Base-by-base conservation (phyloP, 2,329 filamentous ascomycete genomes). In the Magnaporthiopsis incrustans region DNA sequence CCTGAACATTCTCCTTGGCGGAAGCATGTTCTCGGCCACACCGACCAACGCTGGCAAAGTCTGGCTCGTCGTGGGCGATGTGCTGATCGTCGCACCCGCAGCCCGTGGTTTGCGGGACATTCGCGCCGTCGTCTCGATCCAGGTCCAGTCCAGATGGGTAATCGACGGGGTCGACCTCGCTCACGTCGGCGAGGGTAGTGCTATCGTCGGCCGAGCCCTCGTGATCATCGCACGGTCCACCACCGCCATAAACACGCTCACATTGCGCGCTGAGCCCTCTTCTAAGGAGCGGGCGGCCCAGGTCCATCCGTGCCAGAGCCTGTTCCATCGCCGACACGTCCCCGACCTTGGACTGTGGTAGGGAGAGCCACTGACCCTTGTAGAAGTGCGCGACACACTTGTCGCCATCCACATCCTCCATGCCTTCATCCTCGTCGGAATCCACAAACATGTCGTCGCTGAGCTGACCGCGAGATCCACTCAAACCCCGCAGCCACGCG, bases 281-380 rank as follows among this genome's bases (percentile, higher is more conserved):
- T 11, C 44, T 11, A 53, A 53, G 44, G n/a, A 53, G 44, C 44
- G 44, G 44, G 44, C 44, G 44, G 18, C 18, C 22, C 22, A 53
- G 18, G 10, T n/a, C n/a, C 44, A 53, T 58, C 10, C 25, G 57
- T 8, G 57, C 57, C 57, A 58, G 57, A 18, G 18, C 57, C n/a
- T 58, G n/a, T 26, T 58, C 60, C 26, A 26, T 61, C 35, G 57
- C 57, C 25, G 25, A 6, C 22, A 32, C 26, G 22, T 15, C 27
- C 25, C 38, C n/a, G 44, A 53, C 60, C 33, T 27, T 15, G 38
- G n/a, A 61, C 30, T n/a, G 33, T 4, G 25, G 22, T 27, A 61
- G 60, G 22, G 15, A 38, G 50, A 44, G 60, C 38, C 60, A 50
- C 60, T 61, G 26, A 44, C 60, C 26, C 60, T 56, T 61, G 60